Evolutionary conservation across 1,139 yeast species (phyloP), one percentile per base, ranked within the genome.

Genomic region (Geotrichum cucujoidarum): DNA sequence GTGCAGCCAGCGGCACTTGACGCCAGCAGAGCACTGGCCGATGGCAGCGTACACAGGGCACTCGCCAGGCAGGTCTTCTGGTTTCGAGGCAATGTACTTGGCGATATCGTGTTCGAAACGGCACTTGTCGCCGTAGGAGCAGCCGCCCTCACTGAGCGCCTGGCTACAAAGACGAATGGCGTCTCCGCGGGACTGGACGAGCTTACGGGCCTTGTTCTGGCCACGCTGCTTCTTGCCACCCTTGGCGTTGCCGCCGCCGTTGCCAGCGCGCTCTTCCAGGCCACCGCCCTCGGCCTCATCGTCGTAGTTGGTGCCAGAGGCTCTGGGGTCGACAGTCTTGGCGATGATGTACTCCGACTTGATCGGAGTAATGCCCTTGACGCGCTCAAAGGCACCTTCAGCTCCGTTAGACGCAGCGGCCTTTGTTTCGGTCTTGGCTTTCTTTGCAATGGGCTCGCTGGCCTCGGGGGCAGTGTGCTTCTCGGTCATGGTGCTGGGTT

Each of bases 1-100:
- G 4, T 76, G 71, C 52, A 92, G 73, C 89, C 96, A 94, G 60
- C 97, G 78, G 69, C 99, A 92, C 64, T 86, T 89, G 60, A 86
- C 69, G 0, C 98, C 98, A 53, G 85, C 77, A 1, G 96, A 95
- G 71, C 99, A 92, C 60, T 79, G 82, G 0, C 98, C 98, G 46
- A 88, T 72, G 1, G 86, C 84, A 40, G 72, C 73, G 62, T 68
- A 89, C 1, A 88, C 96, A 0, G 98, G 97, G 68, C 99, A 92
- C 1, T 60, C 58, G 0, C 94, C 87, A 14, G 74, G 78, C 27
- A 88, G 68, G 63, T 92, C 97, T 0, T 68, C 73, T 0, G 81
- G 83, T 66, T 92, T 92, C 30, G 77, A 65, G 0, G 64, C 69
- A 36, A 94, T 65, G 61, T 88, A 92, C 43, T 65, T 71, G 6